Evolutionary conservation across 352 stramenopile genomes (phyloP).

Genomic region (Peronospora destructor): DNA sequence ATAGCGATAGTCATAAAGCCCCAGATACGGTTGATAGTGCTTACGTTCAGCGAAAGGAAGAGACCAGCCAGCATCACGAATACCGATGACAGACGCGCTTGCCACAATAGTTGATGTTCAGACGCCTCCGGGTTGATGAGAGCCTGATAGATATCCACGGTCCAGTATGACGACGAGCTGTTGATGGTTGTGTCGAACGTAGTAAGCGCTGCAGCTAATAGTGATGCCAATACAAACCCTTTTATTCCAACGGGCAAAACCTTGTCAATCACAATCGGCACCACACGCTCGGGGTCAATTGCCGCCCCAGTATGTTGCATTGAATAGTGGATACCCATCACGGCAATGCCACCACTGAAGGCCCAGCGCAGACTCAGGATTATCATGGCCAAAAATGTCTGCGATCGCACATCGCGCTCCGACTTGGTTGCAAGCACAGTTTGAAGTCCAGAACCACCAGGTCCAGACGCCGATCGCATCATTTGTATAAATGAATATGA

Average conservation of each 20-base stretch:
- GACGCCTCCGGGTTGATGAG: slow-evolving; percentile 52
- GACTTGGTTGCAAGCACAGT: slow-evolving; percentile 73
- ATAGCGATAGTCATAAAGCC: slow-evolving; percentile 76
- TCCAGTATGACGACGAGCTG: slow-evolving; percentile 73
- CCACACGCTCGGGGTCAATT: slow-evolving; percentile 65
- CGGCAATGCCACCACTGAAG: slow-evolving; percentile 63
- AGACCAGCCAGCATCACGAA: slow-evolving; percentile 55
- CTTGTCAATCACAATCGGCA: slow-evolving; percentile 72
- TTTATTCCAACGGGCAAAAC: slow-evolving; percentile 57
- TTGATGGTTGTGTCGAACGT: slow-evolving; percentile 82
- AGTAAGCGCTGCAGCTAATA: slow-evolving; percentile 64
- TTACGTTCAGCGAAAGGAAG: slow-evolving; percentile 57
- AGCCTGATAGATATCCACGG: slow-evolving; percentile 75
- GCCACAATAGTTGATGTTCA: slow-evolving; percentile 53
- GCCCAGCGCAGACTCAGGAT: slow-evolving; percentile 66
- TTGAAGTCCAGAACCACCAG: slow-evolving; percentile 58
- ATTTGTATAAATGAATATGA: slow-evolving; percentile 59
- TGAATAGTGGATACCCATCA: slow-evolving; percentile 70
- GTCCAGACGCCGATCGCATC: slow-evolving; percentile 64
- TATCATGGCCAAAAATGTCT: slow-evolving; percentile 73
- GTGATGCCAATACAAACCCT: slow-evolving; percentile 60
- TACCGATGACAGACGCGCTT: slow-evolving; percentile 51
- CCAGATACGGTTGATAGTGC: slow-evolving; percentile 76
- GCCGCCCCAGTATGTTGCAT: slow-evolving; percentile 31
- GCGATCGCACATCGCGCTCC: slow-evolving; percentile 66